Percentiles rank a stretch among this genome's conserved stretches.
Evolutionary conservation across 805 yeast genomes (phyloP).

Genomic region (Candida alai): DNA sequence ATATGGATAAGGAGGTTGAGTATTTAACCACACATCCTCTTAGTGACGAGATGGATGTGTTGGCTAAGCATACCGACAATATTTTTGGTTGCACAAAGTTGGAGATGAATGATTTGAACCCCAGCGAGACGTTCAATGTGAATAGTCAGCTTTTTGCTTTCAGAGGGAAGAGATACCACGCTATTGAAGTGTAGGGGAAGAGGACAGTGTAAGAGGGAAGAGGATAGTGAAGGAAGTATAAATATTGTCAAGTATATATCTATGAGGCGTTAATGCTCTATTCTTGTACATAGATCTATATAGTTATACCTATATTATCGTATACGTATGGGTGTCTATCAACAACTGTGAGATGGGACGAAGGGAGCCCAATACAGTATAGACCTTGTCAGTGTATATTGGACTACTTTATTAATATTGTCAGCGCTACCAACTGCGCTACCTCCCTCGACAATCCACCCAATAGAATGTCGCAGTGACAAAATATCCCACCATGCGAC

Average conservation of each 20-base stretch:
- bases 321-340: too few species aligned
- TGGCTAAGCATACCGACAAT: slow-evolving; percentile 72
- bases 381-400: too few species aligned
- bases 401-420: too few species aligned
- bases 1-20: slow-evolving; percentile 62
- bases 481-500: too few species aligned
- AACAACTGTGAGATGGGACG: too few species aligned
- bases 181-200: slow-evolving; percentile 38
- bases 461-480: too few species aligned
- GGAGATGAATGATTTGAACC: slow-evolving; percentile 89
- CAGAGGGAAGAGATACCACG: slow-evolving; percentile 96
- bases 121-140: slow-evolving; percentile 90
- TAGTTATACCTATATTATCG: too few species aligned
- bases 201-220: slow-evolving; percentile 10
- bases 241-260: slow-evolving; percentile 2
- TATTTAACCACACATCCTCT: slow-evolving; percentile 65
- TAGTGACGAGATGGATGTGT: slow-evolving; percentile 69
- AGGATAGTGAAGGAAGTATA: too few species aligned
- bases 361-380: too few species aligned
- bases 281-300: slow-evolving; percentile 1
- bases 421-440: too few species aligned
- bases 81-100: slow-evolving; percentile 83
- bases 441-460: too few species aligned
- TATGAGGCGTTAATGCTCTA: background rate
- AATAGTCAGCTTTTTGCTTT: slow-evolving; percentile 87